A percentile compares a stretch with the other conserved stretches of the same genome.
Conservation (phyloP, 108 stramenopile genomes). For the Skeletonema marinoi region DNA sequence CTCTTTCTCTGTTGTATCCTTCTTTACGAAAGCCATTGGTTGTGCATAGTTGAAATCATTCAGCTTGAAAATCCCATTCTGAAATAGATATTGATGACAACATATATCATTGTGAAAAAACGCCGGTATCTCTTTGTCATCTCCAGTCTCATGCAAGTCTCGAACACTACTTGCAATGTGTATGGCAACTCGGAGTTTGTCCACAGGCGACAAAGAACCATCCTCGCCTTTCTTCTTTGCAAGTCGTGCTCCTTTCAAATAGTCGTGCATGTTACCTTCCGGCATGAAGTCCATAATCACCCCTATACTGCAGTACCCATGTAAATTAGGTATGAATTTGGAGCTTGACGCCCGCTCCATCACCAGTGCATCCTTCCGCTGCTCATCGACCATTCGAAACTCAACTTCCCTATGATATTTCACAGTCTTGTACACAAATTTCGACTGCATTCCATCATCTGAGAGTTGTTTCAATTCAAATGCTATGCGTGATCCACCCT, state of each 20-base stretch:
- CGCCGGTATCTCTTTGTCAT: slow-evolving; percentile 39
- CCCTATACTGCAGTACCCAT: slow-evolving; percentile 42
- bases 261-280: slow-evolving; percentile 49
- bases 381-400: slow-evolving; percentile 16
- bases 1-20: neutral
- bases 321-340: slow-evolving; percentile 37
- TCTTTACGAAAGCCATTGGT: slow-evolving; percentile 37
- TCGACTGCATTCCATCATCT: slow-evolving; percentile 2
- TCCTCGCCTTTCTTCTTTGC: neutral
- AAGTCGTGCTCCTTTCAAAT: slow-evolving; percentile 41
- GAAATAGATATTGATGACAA: slow-evolving; percentile 54
- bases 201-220: slow-evolving; percentile 17
- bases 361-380: slow-evolving; percentile 41
- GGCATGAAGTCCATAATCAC: slow-evolving; percentile 55
- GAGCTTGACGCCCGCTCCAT: slow-evolving; percentile 29
- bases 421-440: slow-evolving; percentile 46
- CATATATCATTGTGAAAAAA: slow-evolving; percentile 58
- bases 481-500: slow-evolving; percentile 17
- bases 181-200: slow-evolving; percentile 15
- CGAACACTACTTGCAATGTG: slow-evolving; percentile 57
- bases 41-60: slow-evolving; percentile 33
- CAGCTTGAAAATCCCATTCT: slow-evolving; percentile 37
- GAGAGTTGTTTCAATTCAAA: slow-evolving; percentile 22
- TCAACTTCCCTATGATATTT: slow-evolving; percentile 22
- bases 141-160: slow-evolving; percentile 56